Conservation (phyloP, 805 yeast species). For the Wickerhamomyces queroliae region DNA sequence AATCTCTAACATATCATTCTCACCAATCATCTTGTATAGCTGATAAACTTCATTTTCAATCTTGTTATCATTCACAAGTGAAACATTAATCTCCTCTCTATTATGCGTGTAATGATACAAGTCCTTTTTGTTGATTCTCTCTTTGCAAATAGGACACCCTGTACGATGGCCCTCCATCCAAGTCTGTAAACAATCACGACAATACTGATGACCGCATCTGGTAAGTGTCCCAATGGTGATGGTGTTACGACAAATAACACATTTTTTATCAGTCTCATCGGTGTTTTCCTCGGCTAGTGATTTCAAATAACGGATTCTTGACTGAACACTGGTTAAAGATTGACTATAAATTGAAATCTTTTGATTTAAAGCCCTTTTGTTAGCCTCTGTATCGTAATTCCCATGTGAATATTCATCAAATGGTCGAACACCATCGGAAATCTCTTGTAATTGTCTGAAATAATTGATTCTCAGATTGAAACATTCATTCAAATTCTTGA, state of each 20-base stretch:
- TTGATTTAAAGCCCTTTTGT: background rate
- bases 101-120: conserved; percentile 66
- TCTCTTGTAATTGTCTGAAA: conserved; percentile 75
- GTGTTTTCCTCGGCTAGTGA: conserved; percentile 30
- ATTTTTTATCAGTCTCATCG: conserved; percentile 33
- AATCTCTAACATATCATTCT: conserved; percentile 38
- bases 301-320: conserved; percentile 44
- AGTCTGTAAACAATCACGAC: conserved; percentile 68
- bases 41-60: conserved; percentile 9
- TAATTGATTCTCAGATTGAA: conserved; percentile 80
- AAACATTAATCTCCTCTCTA: conserved; percentile 44
- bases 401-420: conserved; percentile 29
- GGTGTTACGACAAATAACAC: conserved; percentile 73
- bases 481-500: conserved; percentile 50
- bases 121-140: conserved; percentile 39
- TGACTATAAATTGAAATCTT: conserved; percentile 12
- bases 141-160: conserved; percentile 84
- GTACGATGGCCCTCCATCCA: conserved; percentile 59
- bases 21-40: conserved; percentile 31
- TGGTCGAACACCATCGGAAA: conserved; percentile 75
- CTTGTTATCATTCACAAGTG: conserved; percentile 28
- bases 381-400: background rate
- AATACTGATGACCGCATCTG: conserved; percentile 89
- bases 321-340: conserved; percentile 24
- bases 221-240: conserved; percentile 77